A percentile compares a stretch with the other conserved stretches of the same genome.
These are phyloP conservation scores for Lichtheimia corymbifera DNA, from an alignment of 371 early-diverging fungal genomes.

Conservation along the genomic window DNA sequence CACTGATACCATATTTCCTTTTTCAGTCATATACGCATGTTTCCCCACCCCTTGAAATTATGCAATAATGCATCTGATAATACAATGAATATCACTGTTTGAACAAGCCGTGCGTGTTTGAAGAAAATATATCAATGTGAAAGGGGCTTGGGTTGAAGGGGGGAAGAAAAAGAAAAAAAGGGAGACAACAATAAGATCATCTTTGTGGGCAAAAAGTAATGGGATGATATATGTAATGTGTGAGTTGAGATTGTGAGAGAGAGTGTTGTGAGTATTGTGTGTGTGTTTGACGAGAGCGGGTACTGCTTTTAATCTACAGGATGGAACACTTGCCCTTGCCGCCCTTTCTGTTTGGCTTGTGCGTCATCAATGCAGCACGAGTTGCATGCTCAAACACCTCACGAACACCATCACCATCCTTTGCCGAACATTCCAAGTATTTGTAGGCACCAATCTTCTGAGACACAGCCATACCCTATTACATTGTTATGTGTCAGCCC, in stretches of 20 bases:
- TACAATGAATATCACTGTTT: no score
- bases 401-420: constrained; percentile 87
- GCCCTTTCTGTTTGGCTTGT: constrained; percentile 26
- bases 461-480: constrained; percentile 72
- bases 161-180: constrained; percentile 6
- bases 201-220: constrained; percentile 3
- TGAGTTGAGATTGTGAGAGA: constrained; percentile 3
- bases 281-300: background rate
- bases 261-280: background rate
- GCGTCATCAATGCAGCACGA: constrained; percentile 77
- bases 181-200: constrained; percentile 10
- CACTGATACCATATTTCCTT: no score
- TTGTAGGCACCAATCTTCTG: constrained; percentile 85
- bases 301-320: constrained; percentile 43
- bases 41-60: no score
- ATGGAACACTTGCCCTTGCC: constrained; percentile 39
- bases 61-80: no score
- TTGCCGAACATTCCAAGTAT: constrained; percentile 94
- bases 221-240: constrained; percentile 1
- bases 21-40: no score
- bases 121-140: no score
- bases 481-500: background rate
- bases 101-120: no score
- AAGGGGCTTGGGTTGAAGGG: background rate
- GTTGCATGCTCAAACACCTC: constrained; percentile 95